phyloP scores from a whole-genome alignment of 2,329 filamentous ascomycete genomes.

The Pezicula rhizophila region DNA sequence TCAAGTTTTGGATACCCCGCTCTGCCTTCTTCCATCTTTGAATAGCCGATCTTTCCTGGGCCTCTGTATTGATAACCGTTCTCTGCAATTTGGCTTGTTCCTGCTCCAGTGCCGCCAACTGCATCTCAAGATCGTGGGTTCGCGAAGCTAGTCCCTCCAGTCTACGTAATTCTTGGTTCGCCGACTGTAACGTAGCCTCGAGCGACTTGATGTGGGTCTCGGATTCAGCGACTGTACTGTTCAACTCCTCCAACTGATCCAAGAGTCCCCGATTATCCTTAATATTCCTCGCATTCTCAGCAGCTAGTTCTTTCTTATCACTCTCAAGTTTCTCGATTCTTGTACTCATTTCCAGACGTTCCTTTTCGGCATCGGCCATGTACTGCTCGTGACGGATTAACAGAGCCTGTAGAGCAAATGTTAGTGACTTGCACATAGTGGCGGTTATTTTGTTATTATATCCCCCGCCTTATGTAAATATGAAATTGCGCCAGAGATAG shows the following conservation, averaged over 20 bases:
- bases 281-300: slow-evolving; percentile 69
- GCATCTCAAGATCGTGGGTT: slow-evolving; percentile 72
- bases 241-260: slow-evolving; percentile 79
- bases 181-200: slow-evolving; percentile 68
- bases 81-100: slow-evolving; percentile 72
- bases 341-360: slow-evolving; percentile 65
- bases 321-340: slow-evolving; percentile 72
- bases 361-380: slow-evolving; percentile 84
- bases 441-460: not conserved
- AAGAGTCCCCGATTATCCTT: slow-evolving; percentile 78
- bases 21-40: slow-evolving; percentile 84
- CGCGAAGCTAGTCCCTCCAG: slow-evolving; percentile 68
- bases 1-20: slow-evolving; percentile 67
- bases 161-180: slow-evolving; percentile 69
- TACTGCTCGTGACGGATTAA: slow-evolving; percentile 90
- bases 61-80: slow-evolving; percentile 58
- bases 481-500: not conserved
- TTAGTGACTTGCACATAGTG: slow-evolving; percentile 48
- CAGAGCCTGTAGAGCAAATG: slow-evolving; percentile 73
- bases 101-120: slow-evolving; percentile 71
- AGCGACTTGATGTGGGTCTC: slow-evolving; percentile 74
- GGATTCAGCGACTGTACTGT: slow-evolving; percentile 70
- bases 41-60: slow-evolving; percentile 72
- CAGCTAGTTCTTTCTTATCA: slow-evolving; percentile 68
- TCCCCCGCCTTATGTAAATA: not conserved